A percentile compares a stretch with the other conserved stretches of the same genome.
Conservation (phyloP, 2,329 filamentous ascomycete species). For the Monosporascus sp. region DNA sequence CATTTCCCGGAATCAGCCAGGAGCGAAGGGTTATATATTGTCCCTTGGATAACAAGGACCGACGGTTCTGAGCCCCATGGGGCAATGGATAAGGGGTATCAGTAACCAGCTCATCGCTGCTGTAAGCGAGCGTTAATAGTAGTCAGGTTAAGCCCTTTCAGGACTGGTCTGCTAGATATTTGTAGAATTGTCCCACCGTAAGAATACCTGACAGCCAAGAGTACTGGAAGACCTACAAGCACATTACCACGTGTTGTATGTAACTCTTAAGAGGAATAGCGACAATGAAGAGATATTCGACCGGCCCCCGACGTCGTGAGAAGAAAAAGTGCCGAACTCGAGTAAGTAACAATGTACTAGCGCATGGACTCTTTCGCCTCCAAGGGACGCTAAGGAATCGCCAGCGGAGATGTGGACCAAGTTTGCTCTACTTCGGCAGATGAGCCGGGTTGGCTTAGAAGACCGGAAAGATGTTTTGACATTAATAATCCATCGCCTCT, state of each 20-base stretch:
- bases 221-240: not conserved
- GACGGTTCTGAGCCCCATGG: not conserved
- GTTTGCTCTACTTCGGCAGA: not conserved
- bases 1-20: not conserved
- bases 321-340: not conserved
- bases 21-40: not conserved
- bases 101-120: not conserved
- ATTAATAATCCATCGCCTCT: too few relatives aligned
- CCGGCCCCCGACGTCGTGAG: not conserved
- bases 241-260: not conserved
- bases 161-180: too few relatives aligned
- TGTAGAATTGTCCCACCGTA: too few relatives aligned
- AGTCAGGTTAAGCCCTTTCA: not conserved
- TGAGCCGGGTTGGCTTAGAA: not conserved
- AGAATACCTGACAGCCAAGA: not conserved
- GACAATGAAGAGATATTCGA: too few relatives aligned
- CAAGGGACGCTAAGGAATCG: not conserved
- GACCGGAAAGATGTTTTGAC: too few relatives aligned
- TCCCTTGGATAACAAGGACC: not conserved
- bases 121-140: not conserved
- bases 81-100: not conserved
- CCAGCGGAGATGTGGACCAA: not conserved
- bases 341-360: not conserved
- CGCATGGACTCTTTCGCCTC: not conserved
- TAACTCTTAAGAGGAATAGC: too few relatives aligned